Conservation (phyloP, 306 rosid species). For the Quercus rubra region DNA sequence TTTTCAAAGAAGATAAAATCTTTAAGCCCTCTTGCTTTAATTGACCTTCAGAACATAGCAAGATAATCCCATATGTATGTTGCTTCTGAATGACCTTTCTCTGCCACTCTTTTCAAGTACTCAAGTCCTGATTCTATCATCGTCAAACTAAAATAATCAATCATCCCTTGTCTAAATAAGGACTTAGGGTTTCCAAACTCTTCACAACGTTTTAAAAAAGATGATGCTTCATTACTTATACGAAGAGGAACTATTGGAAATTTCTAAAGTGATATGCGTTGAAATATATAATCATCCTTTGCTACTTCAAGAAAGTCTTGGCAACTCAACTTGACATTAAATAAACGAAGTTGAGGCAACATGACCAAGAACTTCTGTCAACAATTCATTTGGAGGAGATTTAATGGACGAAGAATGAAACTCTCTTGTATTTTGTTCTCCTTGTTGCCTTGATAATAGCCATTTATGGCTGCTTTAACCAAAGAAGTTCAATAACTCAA, state of each 20-base stretch:
- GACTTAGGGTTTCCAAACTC: neutral
- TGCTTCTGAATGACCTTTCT: neutral
- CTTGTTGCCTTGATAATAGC: neutral
- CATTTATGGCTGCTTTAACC: too few species aligned
- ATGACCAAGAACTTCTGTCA: neutral
- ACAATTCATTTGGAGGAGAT: neutral
- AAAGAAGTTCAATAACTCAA: too few species aligned
- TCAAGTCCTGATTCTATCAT: neutral
- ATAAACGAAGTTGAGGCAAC: neutral
- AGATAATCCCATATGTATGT: neutral
- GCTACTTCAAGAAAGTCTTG: neutral
- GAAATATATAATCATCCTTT: neutral
- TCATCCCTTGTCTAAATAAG: neutral
- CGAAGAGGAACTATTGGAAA: neutral
- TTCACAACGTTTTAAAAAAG: neutral
- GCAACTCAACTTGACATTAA: neutral
- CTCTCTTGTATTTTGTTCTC: neutral
- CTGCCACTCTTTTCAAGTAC: neutral
- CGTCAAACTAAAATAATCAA: neutral
- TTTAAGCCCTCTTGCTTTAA: neutral
- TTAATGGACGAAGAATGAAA: neutral
- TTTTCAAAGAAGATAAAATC: neutral
- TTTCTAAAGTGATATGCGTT: neutral
- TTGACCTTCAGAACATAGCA: neutral
- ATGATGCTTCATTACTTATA: neutral